These are phyloP conservation scores for Nothophoma quercina DNA, from an alignment of 2,329 filamentous ascomycete genomes.

Conservation along the genomic window DNA sequence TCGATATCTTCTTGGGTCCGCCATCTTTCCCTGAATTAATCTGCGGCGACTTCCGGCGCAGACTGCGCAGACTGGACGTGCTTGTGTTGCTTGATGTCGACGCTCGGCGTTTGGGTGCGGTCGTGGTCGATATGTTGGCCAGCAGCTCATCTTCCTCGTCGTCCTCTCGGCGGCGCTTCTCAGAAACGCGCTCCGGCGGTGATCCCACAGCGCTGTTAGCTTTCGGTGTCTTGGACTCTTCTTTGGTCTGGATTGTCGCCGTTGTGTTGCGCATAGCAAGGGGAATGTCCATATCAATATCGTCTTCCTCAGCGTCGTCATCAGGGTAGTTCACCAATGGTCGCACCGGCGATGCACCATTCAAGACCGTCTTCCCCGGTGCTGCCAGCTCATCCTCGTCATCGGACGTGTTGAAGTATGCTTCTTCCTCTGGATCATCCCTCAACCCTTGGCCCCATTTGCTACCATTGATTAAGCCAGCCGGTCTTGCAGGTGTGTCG, in stretches of 20 bases:
- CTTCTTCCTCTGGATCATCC: conserved; percentile 86
- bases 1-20: conserved; percentile 52
- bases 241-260: conserved; percentile 32
- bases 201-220: conserved; percentile 25
- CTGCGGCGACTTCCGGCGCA: conserved; percentile 53
- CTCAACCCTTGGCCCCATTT: conserved; percentile 74
- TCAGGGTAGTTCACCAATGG: conserved; percentile 92
- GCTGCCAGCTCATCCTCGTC: conserved; percentile 71
- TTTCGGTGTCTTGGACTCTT: conserved; percentile 35
- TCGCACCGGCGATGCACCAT: conserved; percentile 68
- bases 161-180: conserved; percentile 90
- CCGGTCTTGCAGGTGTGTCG: conserved; percentile 50
- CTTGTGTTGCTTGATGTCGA: conserved; percentile 46
- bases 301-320: conserved; percentile 72
- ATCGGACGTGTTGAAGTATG: conserved; percentile 91
- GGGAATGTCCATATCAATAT: conserved; percentile 63
- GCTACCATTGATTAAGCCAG: conserved; percentile 63
- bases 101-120: conserved; percentile 55
- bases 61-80: conserved; percentile 42
- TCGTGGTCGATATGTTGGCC: conserved; percentile 73
- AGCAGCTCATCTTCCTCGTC: conserved; percentile 87
- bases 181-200: conserved; percentile 77
- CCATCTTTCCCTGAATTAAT: conserved; percentile 55
- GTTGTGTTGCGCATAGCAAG: conserved; percentile 37
- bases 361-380: conserved; percentile 55